Percentiles rank a stretch among this genome's conserved stretches.
These are phyloP conservation scores for Piloderma croceum DNA, from an alignment of 768 basidiomycete species.

Conservation along the genomic window DNA sequence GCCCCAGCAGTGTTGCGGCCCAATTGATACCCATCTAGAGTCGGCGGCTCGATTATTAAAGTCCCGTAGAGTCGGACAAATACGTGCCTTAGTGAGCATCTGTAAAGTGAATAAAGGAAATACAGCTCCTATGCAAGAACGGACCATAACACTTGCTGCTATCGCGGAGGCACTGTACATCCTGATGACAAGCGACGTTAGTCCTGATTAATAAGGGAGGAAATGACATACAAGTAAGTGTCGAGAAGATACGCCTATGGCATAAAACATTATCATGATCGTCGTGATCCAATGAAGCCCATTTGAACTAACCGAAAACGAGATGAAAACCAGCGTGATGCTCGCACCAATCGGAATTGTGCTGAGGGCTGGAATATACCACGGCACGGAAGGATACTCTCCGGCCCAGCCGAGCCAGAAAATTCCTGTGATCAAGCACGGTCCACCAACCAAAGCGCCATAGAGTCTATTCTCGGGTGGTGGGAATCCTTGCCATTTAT, in stretches of 20 bases:
- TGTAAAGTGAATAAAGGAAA: conserved; percentile 65
- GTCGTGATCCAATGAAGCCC: background rate
- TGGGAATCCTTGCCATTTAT: conserved; percentile 35
- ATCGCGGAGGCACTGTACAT: conserved; percentile 59
- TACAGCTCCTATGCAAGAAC: conserved; percentile 50
- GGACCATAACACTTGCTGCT: conserved; percentile 54
- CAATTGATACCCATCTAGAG: conserved; percentile 44
- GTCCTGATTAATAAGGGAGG: conserved; percentile 14
- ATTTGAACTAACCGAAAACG: conserved; percentile 43
- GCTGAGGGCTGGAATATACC: conserved; percentile 13
- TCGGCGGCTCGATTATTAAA: too few relatives aligned
- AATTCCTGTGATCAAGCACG: conserved; percentile 27
- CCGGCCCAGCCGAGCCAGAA: conserved; percentile 35
- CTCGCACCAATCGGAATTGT: conserved; percentile 11
- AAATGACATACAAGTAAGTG: conserved; percentile 41
- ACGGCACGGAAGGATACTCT: conserved; percentile 8
- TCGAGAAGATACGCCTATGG: conserved; percentile 46
- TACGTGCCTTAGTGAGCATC: conserved; percentile 49
- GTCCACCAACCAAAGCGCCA: conserved; percentile 32
- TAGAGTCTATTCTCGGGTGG: conserved; percentile 37
- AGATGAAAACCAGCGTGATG: conserved; percentile 46
- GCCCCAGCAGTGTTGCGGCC: conserved; percentile 50
- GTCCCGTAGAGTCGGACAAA: conserved; percentile 10
- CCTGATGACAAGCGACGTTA: conserved; percentile 22
- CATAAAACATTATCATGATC: conserved; percentile 2